These are phyloP conservation scores for Circinella umbellata DNA, from an alignment of 371 early-diverging fungal species.

Conservation along the genomic window DNA sequence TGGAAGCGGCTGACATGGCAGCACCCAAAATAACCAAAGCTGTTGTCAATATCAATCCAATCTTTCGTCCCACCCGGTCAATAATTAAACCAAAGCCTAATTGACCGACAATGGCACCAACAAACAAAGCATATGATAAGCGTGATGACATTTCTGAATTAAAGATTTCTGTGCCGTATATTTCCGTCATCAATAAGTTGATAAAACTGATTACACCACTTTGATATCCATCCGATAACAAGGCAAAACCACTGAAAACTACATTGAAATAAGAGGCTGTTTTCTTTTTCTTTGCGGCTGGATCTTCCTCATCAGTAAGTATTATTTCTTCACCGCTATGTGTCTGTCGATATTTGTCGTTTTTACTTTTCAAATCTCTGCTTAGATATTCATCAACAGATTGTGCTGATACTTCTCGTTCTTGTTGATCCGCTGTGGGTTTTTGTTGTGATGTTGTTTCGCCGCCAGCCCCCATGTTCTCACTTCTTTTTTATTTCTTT, in stretches of 20 bases:
- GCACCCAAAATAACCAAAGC: slow-evolving; percentile 51
- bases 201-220: slow-evolving; percentile 47
- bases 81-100: slow-evolving; percentile 46
- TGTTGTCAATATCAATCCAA: slow-evolving; percentile 41
- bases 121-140: slow-evolving; percentile 48
- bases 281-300: slow-evolving; percentile 14
- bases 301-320: background rate
- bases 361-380: background rate
- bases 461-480: too few species aligned
- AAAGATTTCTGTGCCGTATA: slow-evolving; percentile 42
- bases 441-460: too few species aligned
- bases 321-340: background rate
- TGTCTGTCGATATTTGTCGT: background rate
- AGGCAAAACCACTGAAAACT: slow-evolving; percentile 46
- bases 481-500: too few species aligned
- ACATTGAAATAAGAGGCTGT: slow-evolving; percentile 45
- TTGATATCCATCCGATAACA: slow-evolving; percentile 52
- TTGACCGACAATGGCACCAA: slow-evolving; percentile 55
- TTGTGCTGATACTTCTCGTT: background rate
- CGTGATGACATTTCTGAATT: slow-evolving; percentile 39
- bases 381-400: background rate
- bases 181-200: slow-evolving; percentile 35
- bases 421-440: too few species aligned
- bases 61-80: slow-evolving; percentile 48
- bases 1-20: slow-evolving; percentile 42